These are phyloP conservation scores for Lepiota venenata DNA, from an alignment of 768 basidiomycete genomes.

Conservation along the genomic window DNA sequence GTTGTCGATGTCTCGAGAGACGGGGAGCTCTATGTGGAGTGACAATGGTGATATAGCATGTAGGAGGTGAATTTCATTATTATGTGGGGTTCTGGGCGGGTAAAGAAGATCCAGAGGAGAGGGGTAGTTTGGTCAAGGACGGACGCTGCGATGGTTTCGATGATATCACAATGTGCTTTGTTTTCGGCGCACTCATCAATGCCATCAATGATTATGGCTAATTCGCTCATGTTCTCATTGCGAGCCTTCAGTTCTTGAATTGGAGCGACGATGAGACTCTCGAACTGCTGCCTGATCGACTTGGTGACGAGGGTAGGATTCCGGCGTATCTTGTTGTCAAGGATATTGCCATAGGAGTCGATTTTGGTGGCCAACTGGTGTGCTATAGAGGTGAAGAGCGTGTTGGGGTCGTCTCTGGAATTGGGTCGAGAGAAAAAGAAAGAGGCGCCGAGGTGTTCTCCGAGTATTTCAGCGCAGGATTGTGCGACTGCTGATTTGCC, in stretches of 20 bases:
- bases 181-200: background rate
- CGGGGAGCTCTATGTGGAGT: background rate
- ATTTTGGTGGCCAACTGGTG: background rate
- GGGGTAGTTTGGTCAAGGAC: background rate
- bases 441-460: background rate
- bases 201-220: background rate
- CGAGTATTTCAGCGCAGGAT: background rate
- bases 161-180: background rate
- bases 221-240: no score
- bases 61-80: background rate
- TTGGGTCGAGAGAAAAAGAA: constrained; percentile 3
- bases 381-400: background rate
- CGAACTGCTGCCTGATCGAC: background rate
- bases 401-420: background rate
- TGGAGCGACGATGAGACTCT: background rate
- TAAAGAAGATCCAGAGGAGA: background rate
- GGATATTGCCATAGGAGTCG: background rate
- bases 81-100: constrained; percentile 5
- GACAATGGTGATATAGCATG: background rate
- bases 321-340: background rate
- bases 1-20: constrained; percentile 6
- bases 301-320: background rate
- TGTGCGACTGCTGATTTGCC: constrained; percentile 3
- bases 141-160: background rate
- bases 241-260: background rate